These are phyloP conservation scores for Fonsecaea multimorphosa DNA, from an alignment of 2,329 filamentous ascomycete genomes.

Conservation along the genomic window DNA sequence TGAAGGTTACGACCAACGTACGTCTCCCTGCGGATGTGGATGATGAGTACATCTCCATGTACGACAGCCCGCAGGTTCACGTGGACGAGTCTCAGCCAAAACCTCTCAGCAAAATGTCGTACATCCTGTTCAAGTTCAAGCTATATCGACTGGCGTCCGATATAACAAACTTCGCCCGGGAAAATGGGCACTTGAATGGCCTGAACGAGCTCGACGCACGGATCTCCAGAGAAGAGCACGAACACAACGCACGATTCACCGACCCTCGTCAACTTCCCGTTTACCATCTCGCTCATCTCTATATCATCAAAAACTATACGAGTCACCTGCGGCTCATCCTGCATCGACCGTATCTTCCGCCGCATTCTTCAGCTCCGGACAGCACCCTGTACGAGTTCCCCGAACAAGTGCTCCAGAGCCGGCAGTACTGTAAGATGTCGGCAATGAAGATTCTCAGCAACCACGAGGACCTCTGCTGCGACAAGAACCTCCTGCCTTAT, in stretches of 20 bases:
- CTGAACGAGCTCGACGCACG: constrained; percentile 44
- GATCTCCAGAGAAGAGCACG: constrained; percentile 44
- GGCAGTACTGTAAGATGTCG: constrained; percentile 44
- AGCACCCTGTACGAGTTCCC: constrained; percentile 28
- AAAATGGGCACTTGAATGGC: constrained; percentile 38
- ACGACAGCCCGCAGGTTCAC: constrained; percentile 11
- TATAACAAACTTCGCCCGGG: constrained; percentile 43
- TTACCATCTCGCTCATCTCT: constrained; percentile 49
- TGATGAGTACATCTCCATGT: constrained; percentile 44
- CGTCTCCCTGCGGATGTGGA: constrained; percentile 47
- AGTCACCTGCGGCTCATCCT: constrained; percentile 49
- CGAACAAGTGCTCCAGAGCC: constrained; percentile 41
- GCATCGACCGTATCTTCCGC: constrained; percentile 44
- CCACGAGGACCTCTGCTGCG: constrained; percentile 44
- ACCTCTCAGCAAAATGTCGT: constrained; percentile 51
- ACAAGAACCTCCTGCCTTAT: constrained; percentile 45
- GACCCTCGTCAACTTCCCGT: constrained; percentile 39
- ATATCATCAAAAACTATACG: constrained; percentile 50
- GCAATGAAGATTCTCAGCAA: constrained; percentile 46
- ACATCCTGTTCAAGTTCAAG: constrained; percentile 48
- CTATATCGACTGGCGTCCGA: constrained; percentile 47
- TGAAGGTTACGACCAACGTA: constrained; percentile 42
- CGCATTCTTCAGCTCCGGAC: constrained; percentile 43
- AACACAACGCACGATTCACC: constrained; percentile 39
- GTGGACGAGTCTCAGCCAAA: not conserved